phyloP scores from a whole-genome alignment of 164 flowering plant species.

The Piper betle region DNA sequence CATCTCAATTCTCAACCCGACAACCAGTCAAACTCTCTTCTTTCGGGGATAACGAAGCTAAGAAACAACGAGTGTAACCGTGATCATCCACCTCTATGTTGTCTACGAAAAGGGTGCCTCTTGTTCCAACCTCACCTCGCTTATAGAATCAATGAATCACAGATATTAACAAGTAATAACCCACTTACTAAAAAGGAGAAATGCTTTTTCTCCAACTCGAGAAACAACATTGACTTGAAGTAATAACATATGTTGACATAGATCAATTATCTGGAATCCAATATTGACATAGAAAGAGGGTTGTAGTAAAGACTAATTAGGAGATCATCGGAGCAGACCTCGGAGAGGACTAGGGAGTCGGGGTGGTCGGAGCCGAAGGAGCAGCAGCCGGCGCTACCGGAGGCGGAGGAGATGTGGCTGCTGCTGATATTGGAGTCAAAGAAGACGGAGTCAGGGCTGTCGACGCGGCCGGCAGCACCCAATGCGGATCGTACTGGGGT shows the following conservation, averaged over 20 bases:
- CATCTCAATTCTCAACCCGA: neutral
- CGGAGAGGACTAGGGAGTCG: constrained; percentile 45
- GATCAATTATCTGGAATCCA: no score
- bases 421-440: constrained; percentile 17
- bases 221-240: no score
- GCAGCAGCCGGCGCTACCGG: constrained; percentile 64
- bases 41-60: neutral
- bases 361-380: constrained; percentile 63
- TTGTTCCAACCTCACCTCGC: no score
- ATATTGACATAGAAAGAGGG: neutral
- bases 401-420: constrained; percentile 67
- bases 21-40: neutral
- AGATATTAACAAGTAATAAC: no score
- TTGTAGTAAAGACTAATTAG: neutral
- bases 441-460: constrained; percentile 71
- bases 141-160: no score
- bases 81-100: neutral
- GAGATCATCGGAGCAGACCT: constrained; percentile 13
- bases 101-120: neutral
- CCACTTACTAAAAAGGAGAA: no score
- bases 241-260: no score
- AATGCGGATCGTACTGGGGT: no score
- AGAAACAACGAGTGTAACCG: neutral
- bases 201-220: no score
- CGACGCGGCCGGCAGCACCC: constrained; percentile 27